These are phyloP conservation scores for Coemansia sp. DNA, from an alignment of 371 early-diverging fungal species.

Conservation along the genomic window DNA sequence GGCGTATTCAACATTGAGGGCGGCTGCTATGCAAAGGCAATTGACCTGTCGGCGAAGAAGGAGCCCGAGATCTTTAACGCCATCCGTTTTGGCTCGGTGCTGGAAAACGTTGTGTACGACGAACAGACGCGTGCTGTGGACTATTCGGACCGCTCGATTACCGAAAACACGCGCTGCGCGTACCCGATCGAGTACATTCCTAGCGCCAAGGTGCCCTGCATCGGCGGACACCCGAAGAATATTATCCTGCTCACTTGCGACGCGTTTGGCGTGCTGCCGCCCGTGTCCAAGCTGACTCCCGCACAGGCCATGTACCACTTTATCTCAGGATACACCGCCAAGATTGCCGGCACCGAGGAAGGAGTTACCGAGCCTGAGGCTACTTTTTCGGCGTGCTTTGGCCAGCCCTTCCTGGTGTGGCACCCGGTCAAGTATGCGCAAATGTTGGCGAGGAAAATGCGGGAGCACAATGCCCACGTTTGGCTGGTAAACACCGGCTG, in stretches of 20 bases:
- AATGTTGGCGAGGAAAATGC: slow-evolving; percentile 96
- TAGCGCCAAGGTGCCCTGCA: slow-evolving; percentile 93
- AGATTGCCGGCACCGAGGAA: slow-evolving; percentile 97
- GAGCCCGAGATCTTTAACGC: slow-evolving; percentile 98
- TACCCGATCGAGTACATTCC: slow-evolving; percentile 97
- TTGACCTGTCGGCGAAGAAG: slow-evolving; percentile 92
- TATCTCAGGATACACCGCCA: slow-evolving; percentile 89
- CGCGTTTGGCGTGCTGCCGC: slow-evolving; percentile 97
- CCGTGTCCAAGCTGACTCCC: slow-evolving; percentile 86
- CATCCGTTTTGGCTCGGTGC: slow-evolving; percentile 90
- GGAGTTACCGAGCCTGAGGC: slow-evolving; percentile 93
- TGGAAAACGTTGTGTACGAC: slow-evolving; percentile 94
- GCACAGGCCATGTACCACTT: slow-evolving; percentile 98
- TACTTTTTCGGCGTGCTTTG: slow-evolving; percentile 96
- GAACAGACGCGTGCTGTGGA: slow-evolving; percentile 82
- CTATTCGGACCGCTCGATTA: slow-evolving; percentile 76
- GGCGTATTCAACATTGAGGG: slow-evolving; percentile 98
- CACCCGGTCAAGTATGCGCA: slow-evolving; percentile 96
- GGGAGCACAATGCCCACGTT: slow-evolving; percentile 82
- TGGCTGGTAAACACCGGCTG: slow-evolving; percentile 99
- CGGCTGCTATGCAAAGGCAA: slow-evolving; percentile 98
- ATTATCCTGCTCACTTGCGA: slow-evolving; percentile 97
- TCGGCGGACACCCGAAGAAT: slow-evolving; percentile 94
- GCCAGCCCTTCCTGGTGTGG: slow-evolving; percentile 96
- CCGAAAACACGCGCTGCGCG: slow-evolving; percentile 98